Evolutionary conservation across 176 grass and related monocot species (phyloP).

Genomic region (Zoysia pacifica): DNA sequence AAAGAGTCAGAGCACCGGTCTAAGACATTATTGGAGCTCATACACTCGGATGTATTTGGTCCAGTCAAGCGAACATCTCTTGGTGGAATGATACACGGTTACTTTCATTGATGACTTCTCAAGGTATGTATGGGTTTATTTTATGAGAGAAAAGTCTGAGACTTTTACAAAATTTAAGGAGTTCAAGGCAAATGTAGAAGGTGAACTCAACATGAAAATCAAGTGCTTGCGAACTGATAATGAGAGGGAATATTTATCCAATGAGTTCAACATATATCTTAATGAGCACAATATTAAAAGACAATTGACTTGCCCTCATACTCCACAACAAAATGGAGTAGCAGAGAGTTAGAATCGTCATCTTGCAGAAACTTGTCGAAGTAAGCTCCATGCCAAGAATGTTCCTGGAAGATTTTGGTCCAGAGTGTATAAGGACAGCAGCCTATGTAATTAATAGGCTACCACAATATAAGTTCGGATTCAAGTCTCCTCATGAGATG

Average conservation of each 20-base stretch:
- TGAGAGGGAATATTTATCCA: background rate
- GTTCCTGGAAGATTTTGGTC: constrained; percentile 14
- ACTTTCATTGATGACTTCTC: constrained; percentile 3
- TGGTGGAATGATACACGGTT: background rate
- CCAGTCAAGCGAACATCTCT: background rate
- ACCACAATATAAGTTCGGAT: constrained; percentile 3
- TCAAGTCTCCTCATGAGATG: constrained; percentile 20
- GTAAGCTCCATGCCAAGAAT: constrained; percentile 35
- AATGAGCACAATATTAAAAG: background rate
- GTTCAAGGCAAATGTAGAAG: constrained; percentile 36
- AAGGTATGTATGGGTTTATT: constrained; percentile 12
- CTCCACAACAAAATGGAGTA: constrained; percentile 34
- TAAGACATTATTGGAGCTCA: constrained; percentile 21
- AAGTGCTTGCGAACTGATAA: constrained; percentile 12
- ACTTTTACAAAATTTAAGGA: constrained; percentile 16
- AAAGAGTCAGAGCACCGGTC: background rate
- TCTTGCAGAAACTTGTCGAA: background rate
- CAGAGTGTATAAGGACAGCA: constrained; percentile 3
- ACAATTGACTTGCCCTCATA: constrained; percentile 22
- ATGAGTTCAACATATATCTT: constrained; percentile 28
- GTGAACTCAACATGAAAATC: background rate
- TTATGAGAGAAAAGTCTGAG: constrained; percentile 26
- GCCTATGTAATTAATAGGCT: constrained; percentile 19
- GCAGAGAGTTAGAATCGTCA: constrained; percentile 11
- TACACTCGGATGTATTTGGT: constrained; percentile 26